Percentiles rank a stretch among this genome's conserved stretches.
phyloP scores from a whole-genome alignment of 495 filamentous ascomycete species.

The Aspergillus asperescens region DNA sequence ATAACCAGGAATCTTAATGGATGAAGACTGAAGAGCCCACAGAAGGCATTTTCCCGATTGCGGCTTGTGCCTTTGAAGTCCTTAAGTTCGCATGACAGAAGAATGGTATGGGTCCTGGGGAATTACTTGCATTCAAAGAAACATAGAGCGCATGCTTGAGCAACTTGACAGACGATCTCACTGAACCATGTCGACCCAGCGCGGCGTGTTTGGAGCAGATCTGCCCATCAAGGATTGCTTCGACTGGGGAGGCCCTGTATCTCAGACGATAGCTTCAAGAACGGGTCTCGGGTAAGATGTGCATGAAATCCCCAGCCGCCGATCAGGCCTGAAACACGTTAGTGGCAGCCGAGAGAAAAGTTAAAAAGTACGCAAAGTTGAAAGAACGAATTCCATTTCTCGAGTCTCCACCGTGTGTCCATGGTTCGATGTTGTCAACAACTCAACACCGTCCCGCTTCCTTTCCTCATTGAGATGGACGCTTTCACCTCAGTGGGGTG shows the following conservation, averaged over 20 bases:
- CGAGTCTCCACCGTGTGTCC: not conserved
- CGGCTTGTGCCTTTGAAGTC: too few relatives aligned
- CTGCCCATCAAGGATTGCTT: not conserved
- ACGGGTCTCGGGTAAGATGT: constrained; percentile 13
- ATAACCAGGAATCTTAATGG: not conserved
- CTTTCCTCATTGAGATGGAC: not conserved
- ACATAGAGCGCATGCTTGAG: not conserved
- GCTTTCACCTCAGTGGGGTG: not conserved
- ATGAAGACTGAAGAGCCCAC: not conserved
- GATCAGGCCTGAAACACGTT: constrained; percentile 21
- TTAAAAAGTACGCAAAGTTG: constrained; percentile 2
- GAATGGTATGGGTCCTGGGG: too few relatives aligned
- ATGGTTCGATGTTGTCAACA: not conserved
- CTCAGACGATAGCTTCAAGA: not conserved
- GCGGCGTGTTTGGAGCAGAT: constrained; percentile 1
- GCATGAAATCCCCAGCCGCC: constrained; percentile 18
- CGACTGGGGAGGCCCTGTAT: not conserved
- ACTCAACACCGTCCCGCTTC: not conserved
- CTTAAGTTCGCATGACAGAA: too few relatives aligned
- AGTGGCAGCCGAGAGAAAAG: constrained; percentile 1
- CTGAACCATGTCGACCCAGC: not conserved
- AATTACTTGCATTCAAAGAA: not conserved
- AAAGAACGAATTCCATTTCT: constrained; percentile 2
- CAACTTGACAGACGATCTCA: not conserved
- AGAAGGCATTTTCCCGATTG: not conserved